Conservation (phyloP, 2,329 filamentous ascomycete genomes). For the Massarina eburnea region DNA sequence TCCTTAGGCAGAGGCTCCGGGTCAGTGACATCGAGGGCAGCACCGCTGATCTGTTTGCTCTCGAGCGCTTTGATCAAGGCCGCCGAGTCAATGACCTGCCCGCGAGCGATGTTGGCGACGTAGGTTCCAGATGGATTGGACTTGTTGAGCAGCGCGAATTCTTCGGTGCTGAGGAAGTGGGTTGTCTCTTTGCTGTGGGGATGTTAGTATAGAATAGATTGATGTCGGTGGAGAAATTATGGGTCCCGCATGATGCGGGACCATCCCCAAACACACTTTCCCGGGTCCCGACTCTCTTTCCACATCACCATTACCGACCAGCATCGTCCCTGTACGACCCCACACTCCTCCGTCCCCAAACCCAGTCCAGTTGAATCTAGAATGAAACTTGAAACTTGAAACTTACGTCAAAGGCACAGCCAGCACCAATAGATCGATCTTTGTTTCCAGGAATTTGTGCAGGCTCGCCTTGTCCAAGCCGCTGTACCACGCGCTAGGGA, state of each 20-base stretch:
- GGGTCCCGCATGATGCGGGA: background rate
- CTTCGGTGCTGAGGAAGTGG: constrained; percentile 55
- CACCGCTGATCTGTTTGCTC: constrained; percentile 60
- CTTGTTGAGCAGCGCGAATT: constrained; percentile 58
- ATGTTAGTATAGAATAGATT: background rate
- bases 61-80: constrained; percentile 65
- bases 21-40: constrained; percentile 77
- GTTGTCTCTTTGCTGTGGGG: constrained; percentile 48
- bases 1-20: constrained; percentile 73
- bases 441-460: constrained; percentile 56
- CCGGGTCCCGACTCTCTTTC: no score
- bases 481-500: constrained; percentile 60
- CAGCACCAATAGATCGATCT: constrained; percentile 60
- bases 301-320: background rate
- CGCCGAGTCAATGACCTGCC: constrained; percentile 61
- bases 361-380: background rate
- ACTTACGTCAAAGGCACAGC: constrained; percentile 58
- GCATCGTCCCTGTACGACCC: background rate
- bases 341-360: background rate
- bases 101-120: constrained; percentile 72
- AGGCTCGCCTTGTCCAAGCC: constrained; percentile 55
- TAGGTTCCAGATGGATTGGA: constrained; percentile 54
- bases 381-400: background rate
- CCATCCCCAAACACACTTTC: background rate
- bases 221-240: background rate